Conservation (phyloP, 1,284 basidiomycete genomes). For the Rhodotorula sp. region DNA sequence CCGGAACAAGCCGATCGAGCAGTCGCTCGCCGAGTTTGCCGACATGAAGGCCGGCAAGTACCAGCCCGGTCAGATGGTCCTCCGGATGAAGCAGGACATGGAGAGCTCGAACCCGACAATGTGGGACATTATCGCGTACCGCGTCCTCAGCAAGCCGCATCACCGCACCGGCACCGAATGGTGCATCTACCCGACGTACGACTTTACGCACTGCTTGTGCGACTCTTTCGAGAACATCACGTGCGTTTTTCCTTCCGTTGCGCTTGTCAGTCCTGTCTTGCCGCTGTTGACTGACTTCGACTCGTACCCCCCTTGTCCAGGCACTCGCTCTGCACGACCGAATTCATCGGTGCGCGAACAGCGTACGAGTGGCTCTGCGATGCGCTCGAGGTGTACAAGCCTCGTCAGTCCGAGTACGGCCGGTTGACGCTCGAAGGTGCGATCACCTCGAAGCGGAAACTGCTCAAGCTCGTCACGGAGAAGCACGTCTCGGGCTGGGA, state of each 20-base stretch:
- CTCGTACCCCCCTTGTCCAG: conserved; percentile 51
- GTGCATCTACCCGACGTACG: conserved; percentile 88
- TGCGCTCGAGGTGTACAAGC: conserved; percentile 92
- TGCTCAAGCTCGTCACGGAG: conserved; percentile 81
- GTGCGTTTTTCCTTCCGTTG: conserved; percentile 65
- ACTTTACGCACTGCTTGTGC: conserved; percentile 97
- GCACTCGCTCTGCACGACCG: conserved; percentile 94
- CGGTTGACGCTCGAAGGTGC: conserved; percentile 91
- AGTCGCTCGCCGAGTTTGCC: conserved; percentile 84
- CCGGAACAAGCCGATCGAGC: conserved; percentile 75
- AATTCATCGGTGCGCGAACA: conserved; percentile 94
- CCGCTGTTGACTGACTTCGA: background rate
- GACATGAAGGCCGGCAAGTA: conserved; percentile 91
- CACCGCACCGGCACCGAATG: conserved; percentile 91
- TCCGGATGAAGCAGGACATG: conserved; percentile 98
- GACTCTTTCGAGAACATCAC: conserved; percentile 99
- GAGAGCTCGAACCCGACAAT: conserved; percentile 92
- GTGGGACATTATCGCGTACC: conserved; percentile 99
- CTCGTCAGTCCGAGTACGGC: conserved; percentile 97
- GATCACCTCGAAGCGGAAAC: conserved; percentile 96
- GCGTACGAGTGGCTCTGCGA: conserved; percentile 99
- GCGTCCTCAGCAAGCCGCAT: conserved; percentile 85
- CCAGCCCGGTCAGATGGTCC: conserved; percentile 80
- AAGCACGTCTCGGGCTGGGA: conserved; percentile 90
- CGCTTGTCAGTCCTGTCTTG: conserved; percentile 61